Conservation (phyloP, 75 land plant species). For the Sequoiadendron giganteum region DNA sequence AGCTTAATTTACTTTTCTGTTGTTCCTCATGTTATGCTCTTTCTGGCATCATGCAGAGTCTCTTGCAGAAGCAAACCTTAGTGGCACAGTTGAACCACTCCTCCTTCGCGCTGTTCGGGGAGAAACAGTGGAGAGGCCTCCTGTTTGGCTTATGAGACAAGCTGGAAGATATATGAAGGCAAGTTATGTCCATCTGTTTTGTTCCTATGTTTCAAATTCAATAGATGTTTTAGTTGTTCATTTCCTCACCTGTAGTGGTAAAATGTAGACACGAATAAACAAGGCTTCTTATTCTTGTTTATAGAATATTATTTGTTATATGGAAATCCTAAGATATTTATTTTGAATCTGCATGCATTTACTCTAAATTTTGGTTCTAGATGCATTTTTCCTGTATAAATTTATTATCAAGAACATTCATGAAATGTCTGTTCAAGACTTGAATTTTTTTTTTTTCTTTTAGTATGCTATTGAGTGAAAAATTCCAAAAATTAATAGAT, state of each 20-base stretch:
- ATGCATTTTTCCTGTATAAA: background rate
- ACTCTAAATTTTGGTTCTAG: background rate
- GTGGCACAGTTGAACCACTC: slow-evolving; percentile 62
- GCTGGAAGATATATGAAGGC: slow-evolving; percentile 99
- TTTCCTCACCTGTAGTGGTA: background rate
- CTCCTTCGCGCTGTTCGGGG: slow-evolving; percentile 86
- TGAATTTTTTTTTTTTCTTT: too few species aligned
- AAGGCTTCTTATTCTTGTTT: background rate
- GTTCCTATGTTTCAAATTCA: background rate
- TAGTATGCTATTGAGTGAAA: background rate
- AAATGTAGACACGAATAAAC: background rate
- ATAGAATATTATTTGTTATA: background rate
- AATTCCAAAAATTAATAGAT: background rate
- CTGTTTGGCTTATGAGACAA: slow-evolving; percentile 99
- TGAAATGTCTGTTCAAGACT: background rate
- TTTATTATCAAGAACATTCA: background rate
- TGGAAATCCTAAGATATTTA: background rate
- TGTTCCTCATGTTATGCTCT: background rate
- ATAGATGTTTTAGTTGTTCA: background rate
- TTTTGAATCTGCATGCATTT: background rate
- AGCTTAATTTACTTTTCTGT: background rate
- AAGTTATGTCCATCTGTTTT: slow-evolving; percentile 21
- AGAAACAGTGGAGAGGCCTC: slow-evolving; percentile 88
- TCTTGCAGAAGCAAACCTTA: slow-evolving; percentile 33
- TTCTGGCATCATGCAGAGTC: slow-evolving; percentile 25